Evolutionary conservation across 2,329 filamentous ascomycete genomes (phyloP).

Genomic region (Cladobotryum protrusum): DNA sequence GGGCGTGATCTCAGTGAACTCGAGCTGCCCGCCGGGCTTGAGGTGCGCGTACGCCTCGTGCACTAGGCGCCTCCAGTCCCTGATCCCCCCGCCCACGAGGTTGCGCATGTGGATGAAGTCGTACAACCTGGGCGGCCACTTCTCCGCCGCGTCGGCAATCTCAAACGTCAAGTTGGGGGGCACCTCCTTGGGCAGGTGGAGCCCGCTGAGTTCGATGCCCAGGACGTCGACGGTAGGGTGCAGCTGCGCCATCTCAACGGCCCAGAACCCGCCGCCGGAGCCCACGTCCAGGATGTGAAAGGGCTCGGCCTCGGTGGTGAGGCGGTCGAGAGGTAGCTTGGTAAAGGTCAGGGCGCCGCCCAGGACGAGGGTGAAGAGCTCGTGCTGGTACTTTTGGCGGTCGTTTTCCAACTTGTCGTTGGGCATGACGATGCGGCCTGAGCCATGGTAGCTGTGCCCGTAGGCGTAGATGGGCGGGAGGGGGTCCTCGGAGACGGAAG

Average conservation of each 20-base stretch:
- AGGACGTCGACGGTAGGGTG: slow-evolving; percentile 35
- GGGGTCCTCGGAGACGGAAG: slow-evolving; percentile 28
- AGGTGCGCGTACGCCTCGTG: slow-evolving; percentile 33
- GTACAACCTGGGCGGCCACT: slow-evolving; percentile 29
- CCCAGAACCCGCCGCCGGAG: slow-evolving; percentile 37
- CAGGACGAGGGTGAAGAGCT: slow-evolving; percentile 30
- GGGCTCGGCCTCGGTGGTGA: slow-evolving; percentile 14
- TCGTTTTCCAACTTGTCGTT: slow-evolving; percentile 29
- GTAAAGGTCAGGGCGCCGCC: slow-evolving; percentile 25
- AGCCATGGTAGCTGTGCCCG: slow-evolving; percentile 32
- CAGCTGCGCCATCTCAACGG: slow-evolving; percentile 34
- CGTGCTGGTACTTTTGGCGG: slow-evolving; percentile 27
- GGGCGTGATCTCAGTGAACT: slow-evolving; percentile 37
- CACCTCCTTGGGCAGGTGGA: slow-evolving; percentile 37
- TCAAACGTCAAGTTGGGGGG: slow-evolving; percentile 55
- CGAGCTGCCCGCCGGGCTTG: slow-evolving; percentile 38
- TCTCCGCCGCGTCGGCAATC: slow-evolving; percentile 51
- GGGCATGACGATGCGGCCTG: slow-evolving; percentile 27
- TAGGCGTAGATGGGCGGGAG: slow-evolving; percentile 28
- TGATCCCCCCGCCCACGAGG: slow-evolving; percentile 39
- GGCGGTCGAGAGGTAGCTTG: slow-evolving; percentile 24
- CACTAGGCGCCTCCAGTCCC: slow-evolving; percentile 33
- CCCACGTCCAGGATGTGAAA: slow-evolving; percentile 36
- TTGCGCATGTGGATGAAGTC: slow-evolving; percentile 41
- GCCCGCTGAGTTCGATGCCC: slow-evolving; percentile 36